Percentiles rank a stretch among this genome's conserved stretches.
These are phyloP conservation scores for Globisporangium canariense DNA, from an alignment of 352 stramenopile genomes.

Conservation along the genomic window DNA sequence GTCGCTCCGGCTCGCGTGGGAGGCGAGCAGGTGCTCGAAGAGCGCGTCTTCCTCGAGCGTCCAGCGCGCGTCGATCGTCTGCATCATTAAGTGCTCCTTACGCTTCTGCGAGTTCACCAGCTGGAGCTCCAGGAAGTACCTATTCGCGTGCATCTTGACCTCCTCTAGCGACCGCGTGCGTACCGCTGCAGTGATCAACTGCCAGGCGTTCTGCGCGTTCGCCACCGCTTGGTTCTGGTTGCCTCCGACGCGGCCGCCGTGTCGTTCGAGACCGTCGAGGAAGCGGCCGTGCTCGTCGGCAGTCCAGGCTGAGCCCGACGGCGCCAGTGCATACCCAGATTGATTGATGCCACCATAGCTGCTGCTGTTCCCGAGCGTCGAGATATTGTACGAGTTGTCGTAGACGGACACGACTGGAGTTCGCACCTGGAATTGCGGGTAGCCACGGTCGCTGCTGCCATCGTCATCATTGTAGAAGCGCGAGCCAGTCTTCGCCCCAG, in stretches of 20 bases:
- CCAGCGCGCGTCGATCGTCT: slow-evolving; percentile 57
- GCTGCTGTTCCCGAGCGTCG: slow-evolving; percentile 15
- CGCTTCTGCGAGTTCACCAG: slow-evolving; percentile 33
- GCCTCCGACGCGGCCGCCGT: slow-evolving; percentile 25
- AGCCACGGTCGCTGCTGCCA: not conserved
- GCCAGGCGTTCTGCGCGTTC: slow-evolving; percentile 45
- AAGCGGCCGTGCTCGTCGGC: slow-evolving; percentile 69
- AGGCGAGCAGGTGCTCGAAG: slow-evolving; percentile 65
- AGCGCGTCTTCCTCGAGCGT: slow-evolving; percentile 53
- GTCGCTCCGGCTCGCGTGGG: slow-evolving; percentile 19
- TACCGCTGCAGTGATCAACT: slow-evolving; percentile 51
- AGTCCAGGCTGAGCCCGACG: slow-evolving; percentile 32
- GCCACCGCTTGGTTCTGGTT: slow-evolving; percentile 16
- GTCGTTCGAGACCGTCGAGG: slow-evolving; percentile 59
- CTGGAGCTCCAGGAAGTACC: slow-evolving; percentile 56
- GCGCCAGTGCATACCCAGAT: not conserved
- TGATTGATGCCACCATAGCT: not conserved
- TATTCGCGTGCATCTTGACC: slow-evolving; percentile 43
- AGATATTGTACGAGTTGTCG: slow-evolving; percentile 28
- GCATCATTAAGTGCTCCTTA: slow-evolving; percentile 48
- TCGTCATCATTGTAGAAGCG: not conserved
- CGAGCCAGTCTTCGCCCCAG: not conserved
- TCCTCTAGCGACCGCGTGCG: slow-evolving; percentile 43
- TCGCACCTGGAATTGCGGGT: slow-evolving; percentile 4
- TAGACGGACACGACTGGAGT: slow-evolving; percentile 9